A percentile compares a stretch with the other conserved stretches of the same genome.
Conservation (phyloP, 768 basidiomycete species). For the Lentinula aciculospora region DNA sequence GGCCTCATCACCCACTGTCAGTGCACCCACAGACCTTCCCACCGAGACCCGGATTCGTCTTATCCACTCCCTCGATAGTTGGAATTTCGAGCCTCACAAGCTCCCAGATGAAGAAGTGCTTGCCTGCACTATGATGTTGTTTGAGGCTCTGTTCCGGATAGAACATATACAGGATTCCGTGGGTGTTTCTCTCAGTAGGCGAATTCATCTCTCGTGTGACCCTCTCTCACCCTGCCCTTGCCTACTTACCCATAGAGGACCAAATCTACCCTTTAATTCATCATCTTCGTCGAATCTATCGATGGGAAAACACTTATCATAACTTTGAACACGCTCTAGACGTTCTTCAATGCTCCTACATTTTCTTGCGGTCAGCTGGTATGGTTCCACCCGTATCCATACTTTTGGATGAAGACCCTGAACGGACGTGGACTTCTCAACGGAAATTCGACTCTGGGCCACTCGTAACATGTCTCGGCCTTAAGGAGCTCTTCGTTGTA, state of each 20-base stretch:
- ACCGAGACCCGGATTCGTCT: slow-evolving; percentile 51
- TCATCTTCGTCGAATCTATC: slow-evolving; percentile 89
- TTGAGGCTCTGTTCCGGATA: slow-evolving; percentile 78
- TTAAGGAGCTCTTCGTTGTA: slow-evolving; percentile 77
- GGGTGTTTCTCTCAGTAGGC: slow-evolving; percentile 53
- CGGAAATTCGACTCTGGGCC: slow-evolving; percentile 30
- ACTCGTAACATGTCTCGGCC: slow-evolving; percentile 39
- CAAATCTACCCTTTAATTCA: slow-evolving; percentile 75
- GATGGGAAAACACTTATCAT: slow-evolving; percentile 90
- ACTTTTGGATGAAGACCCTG: slow-evolving; percentile 44
- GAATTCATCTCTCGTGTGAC: slow-evolving; percentile 10
- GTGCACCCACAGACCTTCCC: slow-evolving; percentile 43
- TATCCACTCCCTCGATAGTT: slow-evolving; percentile 64
- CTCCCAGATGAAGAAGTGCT: slow-evolving; percentile 80
- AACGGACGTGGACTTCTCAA: slow-evolving; percentile 34
- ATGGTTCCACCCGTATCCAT: slow-evolving; percentile 76
- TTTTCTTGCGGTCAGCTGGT: slow-evolving; percentile 73
- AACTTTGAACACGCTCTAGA: slow-evolving; percentile 97
- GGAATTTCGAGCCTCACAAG: slow-evolving; percentile 89
- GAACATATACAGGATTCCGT: slow-evolving; percentile 62
- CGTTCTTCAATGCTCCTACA: slow-evolving; percentile 89
- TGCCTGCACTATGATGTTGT: slow-evolving; percentile 77
- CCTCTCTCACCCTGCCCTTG: slow-evolving; percentile 13
- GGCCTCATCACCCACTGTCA: slow-evolving; percentile 13
- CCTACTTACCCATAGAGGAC: slow-evolving; percentile 34